These are phyloP conservation scores for Sanghuangporus baumii DNA, from an alignment of 1,284 basidiomycete genomes.

Conservation along the genomic window DNA sequence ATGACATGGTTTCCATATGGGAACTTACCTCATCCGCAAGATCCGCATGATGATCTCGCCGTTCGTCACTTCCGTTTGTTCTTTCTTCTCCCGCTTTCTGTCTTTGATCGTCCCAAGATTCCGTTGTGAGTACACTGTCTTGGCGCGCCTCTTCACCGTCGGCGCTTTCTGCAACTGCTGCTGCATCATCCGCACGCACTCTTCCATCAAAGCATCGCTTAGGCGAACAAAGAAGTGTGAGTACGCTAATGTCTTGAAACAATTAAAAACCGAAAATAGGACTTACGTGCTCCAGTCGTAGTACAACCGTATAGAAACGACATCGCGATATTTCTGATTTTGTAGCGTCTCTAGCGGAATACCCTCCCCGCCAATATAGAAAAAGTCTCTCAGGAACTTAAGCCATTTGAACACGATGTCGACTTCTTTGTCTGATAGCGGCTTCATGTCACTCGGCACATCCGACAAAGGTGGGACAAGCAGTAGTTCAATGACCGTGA, in stretches of 20 bases:
- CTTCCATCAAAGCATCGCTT: constrained; percentile 90
- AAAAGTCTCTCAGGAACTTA: constrained; percentile 94
- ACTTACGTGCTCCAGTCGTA: constrained; percentile 90
- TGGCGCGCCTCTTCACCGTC: constrained; percentile 81
- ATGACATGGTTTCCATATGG: background rate
- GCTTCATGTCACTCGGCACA: constrained; percentile 84
- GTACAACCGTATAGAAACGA: constrained; percentile 85
- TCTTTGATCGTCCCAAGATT: constrained; percentile 96
- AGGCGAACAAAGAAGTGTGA: constrained; percentile 11
- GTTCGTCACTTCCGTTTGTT: constrained; percentile 66
- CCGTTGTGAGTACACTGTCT: constrained; percentile 84
- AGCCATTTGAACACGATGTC: constrained; percentile 99
- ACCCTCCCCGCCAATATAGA: constrained; percentile 91
- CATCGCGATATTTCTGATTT: constrained; percentile 93
- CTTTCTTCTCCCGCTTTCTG: constrained; percentile 87
- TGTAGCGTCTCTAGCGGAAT: constrained; percentile 87
- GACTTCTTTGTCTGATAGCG: constrained; percentile 90
- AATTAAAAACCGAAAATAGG: background rate
- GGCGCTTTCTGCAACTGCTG: constrained; percentile 68
- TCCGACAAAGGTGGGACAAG: constrained; percentile 92
- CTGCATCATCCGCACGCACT: constrained; percentile 92
- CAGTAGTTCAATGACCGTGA: constrained; percentile 82
- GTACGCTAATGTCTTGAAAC: background rate
- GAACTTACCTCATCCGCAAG: constrained; percentile 80
- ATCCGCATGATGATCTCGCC: constrained; percentile 92